Evolutionary conservation across 495 filamentous ascomycete species (phyloP), one percentile per base, ranked within the genome.

Genomic region (Talaromyces borbonicus): DNA sequence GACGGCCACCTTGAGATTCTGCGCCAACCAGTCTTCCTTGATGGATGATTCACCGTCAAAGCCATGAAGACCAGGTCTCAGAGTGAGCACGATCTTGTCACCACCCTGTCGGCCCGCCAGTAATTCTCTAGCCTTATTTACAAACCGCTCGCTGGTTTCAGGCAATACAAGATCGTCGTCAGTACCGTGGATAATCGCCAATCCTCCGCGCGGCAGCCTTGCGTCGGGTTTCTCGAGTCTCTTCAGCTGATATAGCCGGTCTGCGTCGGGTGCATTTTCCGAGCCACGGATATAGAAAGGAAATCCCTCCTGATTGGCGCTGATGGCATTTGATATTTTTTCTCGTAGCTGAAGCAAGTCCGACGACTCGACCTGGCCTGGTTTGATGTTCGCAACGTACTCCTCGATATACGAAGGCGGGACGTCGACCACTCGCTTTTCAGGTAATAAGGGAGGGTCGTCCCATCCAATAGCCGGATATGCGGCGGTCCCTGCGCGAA

Each of bases 41-140:
- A 52, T 38, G 8, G 48, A 37, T 22, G 46, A 23, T 5, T 35
- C 30, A 1, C 1, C 15, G 54, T 63, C 58, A 54, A 61, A 61
- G 16, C 60, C 60, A 61, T 63, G 60, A 3, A 48, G 48, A 1
- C 60, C 60, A 16, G 58, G 53, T 24, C 48, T 23, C 9, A 58
- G 26, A n/a, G 48, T 52, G 16, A 63, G 23, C 14, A 49, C 31
- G 14, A 63, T 40, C n/a, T 49, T 51, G 20, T 57, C 54, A 5
- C 18, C 48, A 1, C 50, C 52, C 15, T 47, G 45, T 15, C 35
- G 36, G 0, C 49, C 56, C 25, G 33, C 45, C 15, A 54, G 29
- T 9, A 52, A 49, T 47, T 55, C 43, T 0, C 45, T 25, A 0
- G 54, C 57, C 36, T 57, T 51, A 5, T 35, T 24, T 9, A 63